Evolutionary conservation across 257 asterid species (phyloP), one percentile per base, ranked within the genome.

Genomic region (Nicotiana tabacum): DNA sequence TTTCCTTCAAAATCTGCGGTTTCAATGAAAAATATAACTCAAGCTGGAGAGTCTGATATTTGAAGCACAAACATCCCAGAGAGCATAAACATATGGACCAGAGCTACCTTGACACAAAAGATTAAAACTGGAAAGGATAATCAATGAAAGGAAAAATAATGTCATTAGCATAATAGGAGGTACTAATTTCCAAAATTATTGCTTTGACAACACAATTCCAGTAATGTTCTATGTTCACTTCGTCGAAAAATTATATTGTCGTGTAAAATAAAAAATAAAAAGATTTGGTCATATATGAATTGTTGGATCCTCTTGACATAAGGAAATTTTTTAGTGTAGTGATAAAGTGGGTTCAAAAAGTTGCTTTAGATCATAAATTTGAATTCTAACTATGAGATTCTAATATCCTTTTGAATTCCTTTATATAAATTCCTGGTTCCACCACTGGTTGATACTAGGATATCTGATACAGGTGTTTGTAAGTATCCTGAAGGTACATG

Each of bases 1-100:
- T 96, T 89, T 96, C 98, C 93, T 87, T 88, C 24, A 96, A 86
- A 81, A 96, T 87, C 98, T 93, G 94, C 29, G 83, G 65, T 82
- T 72, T 83, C 30, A 70, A 17, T 18, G n/a, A 46, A 30, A 67
- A 0, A 29, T 32, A 46, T 12, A 80, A 77, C 57, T 12, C 11
- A 18, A 43, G 46, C 80, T 13, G 57, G 77, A 29, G 57, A 66
- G 32, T 48, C 21, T 13, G 18, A 57, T 4, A 15, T 64, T 61
- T 9, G 15, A 72, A 35, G 79, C 13, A 46, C 68, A 61, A 24
- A 62, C 21, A 51, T 51, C 21, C 3, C 64, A 35, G 18, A 11
- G 53, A 68, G 21, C 53, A 81, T 33, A 78, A 60, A 64, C 48
- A 9, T 10, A 46, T 13, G 61, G 27, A 17, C 21, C 9, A 46